Evolutionary conservation across 2,329 filamentous ascomycete genomes (phyloP).

Genomic region (Alternaria novae-zelandiae): DNA sequence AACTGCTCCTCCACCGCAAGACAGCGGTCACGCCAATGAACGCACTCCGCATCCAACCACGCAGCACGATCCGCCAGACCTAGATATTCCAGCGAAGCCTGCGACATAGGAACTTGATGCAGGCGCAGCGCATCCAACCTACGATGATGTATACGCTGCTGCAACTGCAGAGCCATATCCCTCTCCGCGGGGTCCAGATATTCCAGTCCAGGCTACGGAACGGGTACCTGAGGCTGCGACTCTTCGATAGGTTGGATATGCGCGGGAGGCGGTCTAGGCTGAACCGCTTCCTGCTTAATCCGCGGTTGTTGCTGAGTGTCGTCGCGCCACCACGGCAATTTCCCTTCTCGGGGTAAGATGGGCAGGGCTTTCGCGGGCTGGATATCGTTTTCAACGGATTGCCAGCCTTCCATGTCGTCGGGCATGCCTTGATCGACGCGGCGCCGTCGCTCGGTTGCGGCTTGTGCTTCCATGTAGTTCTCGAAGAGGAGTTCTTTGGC

Average conservation of each 20-base stretch:
- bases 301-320: conserved; percentile 22
- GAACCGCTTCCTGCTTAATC: conserved; percentile 1
- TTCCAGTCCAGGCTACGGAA: conserved; percentile 1
- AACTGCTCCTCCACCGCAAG: neutral
- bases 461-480: conserved; percentile 74
- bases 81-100: neutral
- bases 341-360: conserved; percentile 30
- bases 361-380: conserved; percentile 39
- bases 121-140: neutral
- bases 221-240: conserved; percentile 1
- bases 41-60: neutral
- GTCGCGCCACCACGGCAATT: conserved; percentile 46
- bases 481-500: conserved; percentile 82
- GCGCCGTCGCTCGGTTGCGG: conserved; percentile 50
- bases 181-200: neutral
- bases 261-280: conserved; percentile 5
- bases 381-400: conserved; percentile 48
- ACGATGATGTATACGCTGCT: neutral
- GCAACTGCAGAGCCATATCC: neutral
- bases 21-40: neutral
- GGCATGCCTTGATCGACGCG: conserved; percentile 44
- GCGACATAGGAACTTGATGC: neutral
- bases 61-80: neutral
- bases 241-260: conserved; percentile 14
- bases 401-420: conserved; percentile 36